A percentile compares a stretch with the other conserved stretches of the same genome.
These are phyloP conservation scores for Picea sitchensis DNA, from an alignment of 75 land plant genomes.

Conservation along the genomic window DNA sequence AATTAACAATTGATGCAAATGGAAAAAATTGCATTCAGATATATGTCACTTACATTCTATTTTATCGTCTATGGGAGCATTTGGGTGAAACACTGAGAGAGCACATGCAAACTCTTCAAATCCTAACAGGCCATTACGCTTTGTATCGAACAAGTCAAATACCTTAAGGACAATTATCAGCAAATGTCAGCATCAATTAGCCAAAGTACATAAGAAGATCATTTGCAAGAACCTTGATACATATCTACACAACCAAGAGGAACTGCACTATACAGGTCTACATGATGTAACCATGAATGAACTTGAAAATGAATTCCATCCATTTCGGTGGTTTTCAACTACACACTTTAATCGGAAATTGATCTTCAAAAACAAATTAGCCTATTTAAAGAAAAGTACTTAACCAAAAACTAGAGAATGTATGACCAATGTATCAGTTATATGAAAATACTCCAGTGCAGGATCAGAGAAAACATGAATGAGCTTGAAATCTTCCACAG, in stretches of 20 bases:
- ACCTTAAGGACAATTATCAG: constrained; percentile 44
- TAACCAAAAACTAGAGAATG: neutral
- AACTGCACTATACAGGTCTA: neutral
- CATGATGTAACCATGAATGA: neutral
- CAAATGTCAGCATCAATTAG: neutral
- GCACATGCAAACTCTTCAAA: constrained; percentile 95
- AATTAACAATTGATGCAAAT: neutral
- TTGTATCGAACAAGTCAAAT: constrained; percentile 95
- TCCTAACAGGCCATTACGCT: constrained; percentile 89
- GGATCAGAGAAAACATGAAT: neutral
- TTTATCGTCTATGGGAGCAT: constrained; percentile 89
- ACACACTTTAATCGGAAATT: neutral
- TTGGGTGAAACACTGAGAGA: constrained; percentile 95
- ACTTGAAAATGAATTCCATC: neutral
- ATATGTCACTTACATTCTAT: constrained; percentile 65
- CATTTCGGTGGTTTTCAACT: neutral
- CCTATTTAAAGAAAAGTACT: neutral
- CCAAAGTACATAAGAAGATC: neutral
- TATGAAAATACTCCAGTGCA: neutral
- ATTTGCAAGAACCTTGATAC: neutral
- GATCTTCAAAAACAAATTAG: neutral
- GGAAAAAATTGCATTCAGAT: neutral
- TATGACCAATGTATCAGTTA: neutral
- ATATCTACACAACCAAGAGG: neutral
- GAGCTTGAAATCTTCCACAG: neutral